A percentile compares a stretch with the other conserved stretches of the same genome.
Evolutionary conservation across 208 protist species (phyloP).

Genomic region (Trypanosoma congolense): DNA sequence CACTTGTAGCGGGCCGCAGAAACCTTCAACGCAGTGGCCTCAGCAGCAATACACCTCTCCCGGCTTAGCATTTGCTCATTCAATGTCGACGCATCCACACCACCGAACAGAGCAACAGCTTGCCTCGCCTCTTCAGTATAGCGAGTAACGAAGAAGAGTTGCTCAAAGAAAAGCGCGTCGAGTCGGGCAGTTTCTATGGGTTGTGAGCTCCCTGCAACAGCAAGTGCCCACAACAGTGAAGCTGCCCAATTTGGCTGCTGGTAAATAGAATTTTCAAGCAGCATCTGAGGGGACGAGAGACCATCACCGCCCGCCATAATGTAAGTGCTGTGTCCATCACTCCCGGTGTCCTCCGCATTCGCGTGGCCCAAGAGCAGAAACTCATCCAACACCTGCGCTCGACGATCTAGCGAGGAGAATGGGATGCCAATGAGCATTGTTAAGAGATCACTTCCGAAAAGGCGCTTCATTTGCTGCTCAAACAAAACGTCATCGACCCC

Average conservation of each 20-base stretch:
- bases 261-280: constrained; percentile 13
- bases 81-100: neutral
- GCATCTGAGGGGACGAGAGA: constrained; percentile 3
- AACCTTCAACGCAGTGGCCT: constrained; percentile 15
- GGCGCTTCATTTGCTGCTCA: constrained; percentile 4
- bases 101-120: neutral
- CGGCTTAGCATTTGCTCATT: neutral
- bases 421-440: constrained; percentile 11
- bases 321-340: neutral
- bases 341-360: constrained; percentile 3
- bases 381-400: constrained; percentile 6
- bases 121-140: constrained; percentile 5
- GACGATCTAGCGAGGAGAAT: neutral
- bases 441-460: constrained; percentile 18
- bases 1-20: constrained; percentile 14
- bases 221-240: constrained; percentile 20
- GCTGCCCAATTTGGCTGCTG: constrained; percentile 20
- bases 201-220: constrained; percentile 6
- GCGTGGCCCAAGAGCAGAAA: constrained; percentile 11
- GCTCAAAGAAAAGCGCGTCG: constrained; percentile 17
- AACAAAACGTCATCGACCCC: neutral
- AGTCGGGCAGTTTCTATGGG: constrained; percentile 9
- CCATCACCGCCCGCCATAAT: constrained; percentile 1
- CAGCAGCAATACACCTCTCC: constrained; percentile 5
- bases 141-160: constrained; percentile 8